These are phyloP conservation scores for Picea mariana DNA, from an alignment of 83 land plant genomes.

Conservation along the genomic window DNA sequence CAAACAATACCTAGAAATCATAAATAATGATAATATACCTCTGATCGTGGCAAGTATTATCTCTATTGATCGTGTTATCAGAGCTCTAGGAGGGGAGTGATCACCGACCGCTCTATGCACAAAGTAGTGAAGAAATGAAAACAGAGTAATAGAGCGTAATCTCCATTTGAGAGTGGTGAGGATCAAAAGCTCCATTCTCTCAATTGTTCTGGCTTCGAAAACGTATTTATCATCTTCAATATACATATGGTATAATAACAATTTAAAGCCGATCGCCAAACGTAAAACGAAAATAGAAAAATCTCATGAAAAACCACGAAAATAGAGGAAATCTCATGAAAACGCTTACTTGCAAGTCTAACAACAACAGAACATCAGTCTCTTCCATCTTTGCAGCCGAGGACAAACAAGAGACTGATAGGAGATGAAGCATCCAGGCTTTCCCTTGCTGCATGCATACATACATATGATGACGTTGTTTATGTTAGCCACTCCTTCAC, in stretches of 20 bases:
- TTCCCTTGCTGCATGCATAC: too few relatives aligned
- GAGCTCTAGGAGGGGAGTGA: neutral
- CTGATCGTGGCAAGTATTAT: conserved; percentile 41
- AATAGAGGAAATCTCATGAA: too few relatives aligned
- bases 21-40: too few relatives aligned
- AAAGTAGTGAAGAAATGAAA: conserved; percentile 55
- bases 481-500: too few relatives aligned
- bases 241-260: too few relatives aligned
- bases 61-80: conserved; percentile 35
- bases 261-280: too few relatives aligned
- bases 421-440: conserved; percentile 54
- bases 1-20: too few relatives aligned
- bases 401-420: conserved; percentile 69
- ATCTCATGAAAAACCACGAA: too few relatives aligned
- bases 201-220: conserved; percentile 66
- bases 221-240: conserved; percentile 47
- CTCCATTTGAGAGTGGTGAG: conserved; percentile 68
- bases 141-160: conserved; percentile 63
- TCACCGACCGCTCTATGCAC: conserved; percentile 30
- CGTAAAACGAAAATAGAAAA: too few relatives aligned
- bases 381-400: conserved; percentile 76
- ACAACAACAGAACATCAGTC: conserved; percentile 34
- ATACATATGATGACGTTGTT: too few relatives aligned
- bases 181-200: conserved; percentile 79
- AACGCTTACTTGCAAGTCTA: conserved; percentile 58